Conservation (phyloP, 805 yeast species). For the Metschnikowia shivogae region DNA sequence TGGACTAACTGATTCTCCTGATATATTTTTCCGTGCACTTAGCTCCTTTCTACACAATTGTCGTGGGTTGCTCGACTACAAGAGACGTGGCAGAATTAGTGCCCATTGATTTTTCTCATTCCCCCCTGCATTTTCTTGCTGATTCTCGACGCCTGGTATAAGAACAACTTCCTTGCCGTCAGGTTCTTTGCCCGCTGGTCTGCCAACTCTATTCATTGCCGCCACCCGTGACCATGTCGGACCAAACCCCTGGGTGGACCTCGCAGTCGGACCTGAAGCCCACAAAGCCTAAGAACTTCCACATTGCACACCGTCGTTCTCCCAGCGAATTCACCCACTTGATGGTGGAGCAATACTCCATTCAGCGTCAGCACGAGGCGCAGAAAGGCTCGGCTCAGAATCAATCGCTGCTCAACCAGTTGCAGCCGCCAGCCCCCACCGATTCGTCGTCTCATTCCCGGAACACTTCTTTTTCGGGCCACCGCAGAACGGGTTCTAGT, state of each 20-base stretch:
- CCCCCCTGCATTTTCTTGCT: background rate
- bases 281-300: slow-evolving; percentile 43
- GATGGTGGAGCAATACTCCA: slow-evolving; percentile 83
- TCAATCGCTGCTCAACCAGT: slow-evolving; percentile 34
- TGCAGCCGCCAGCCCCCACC: slow-evolving; percentile 17
- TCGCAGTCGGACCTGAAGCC: background rate
- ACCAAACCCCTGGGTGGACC: slow-evolving; percentile 7
- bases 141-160: too few species aligned
- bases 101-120: background rate
- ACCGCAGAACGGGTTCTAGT: slow-evolving; percentile 30
- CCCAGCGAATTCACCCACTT: slow-evolving; percentile 92
- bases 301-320: slow-evolving; percentile 94
- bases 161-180: too few species aligned
- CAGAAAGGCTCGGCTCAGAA: slow-evolving; percentile 85
- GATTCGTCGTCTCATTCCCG: slow-evolving; percentile 35
- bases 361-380: slow-evolving; percentile 88
- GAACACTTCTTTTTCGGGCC: slow-evolving; percentile 25
- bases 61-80: background rate
- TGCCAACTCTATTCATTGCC: background rate
- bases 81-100: slow-evolving; percentile 2
- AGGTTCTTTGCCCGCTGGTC: too few species aligned
- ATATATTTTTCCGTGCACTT: background rate
- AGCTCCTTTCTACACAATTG: background rate
- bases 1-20: background rate
- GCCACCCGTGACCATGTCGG: slow-evolving; percentile 10